Conservation (phyloP, 2,329 filamentous ascomycete species). For the Paraphaeosphaeria minitans region DNA sequence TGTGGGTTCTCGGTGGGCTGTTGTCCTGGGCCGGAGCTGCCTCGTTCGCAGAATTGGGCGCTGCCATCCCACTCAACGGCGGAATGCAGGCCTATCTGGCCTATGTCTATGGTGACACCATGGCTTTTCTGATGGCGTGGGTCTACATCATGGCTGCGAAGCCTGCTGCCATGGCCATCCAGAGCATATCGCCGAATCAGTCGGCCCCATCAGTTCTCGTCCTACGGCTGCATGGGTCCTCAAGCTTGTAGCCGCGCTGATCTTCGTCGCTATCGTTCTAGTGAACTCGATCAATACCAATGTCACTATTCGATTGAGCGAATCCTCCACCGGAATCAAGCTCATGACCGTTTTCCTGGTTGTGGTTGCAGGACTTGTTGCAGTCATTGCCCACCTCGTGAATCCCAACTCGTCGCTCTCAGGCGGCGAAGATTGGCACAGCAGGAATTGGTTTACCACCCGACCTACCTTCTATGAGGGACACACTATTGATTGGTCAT, state of each 20-base stretch:
- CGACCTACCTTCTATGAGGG: slow-evolving; percentile 57
- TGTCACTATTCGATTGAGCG: slow-evolving; percentile 47
- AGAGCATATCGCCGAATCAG: slow-evolving; percentile 63
- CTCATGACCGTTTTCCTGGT: slow-evolving; percentile 39
- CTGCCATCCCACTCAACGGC: slow-evolving; percentile 67
- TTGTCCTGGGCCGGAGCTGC: slow-evolving; percentile 68
- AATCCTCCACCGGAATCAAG: slow-evolving; percentile 51
- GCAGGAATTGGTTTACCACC: slow-evolving; percentile 61
- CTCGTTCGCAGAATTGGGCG: slow-evolving; percentile 67
- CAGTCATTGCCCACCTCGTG: slow-evolving; percentile 36
- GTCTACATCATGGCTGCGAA: slow-evolving; percentile 69
- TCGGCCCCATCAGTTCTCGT: slow-evolving; percentile 55
- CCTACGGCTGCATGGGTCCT: slow-evolving; percentile 27
- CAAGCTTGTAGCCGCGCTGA: slow-evolving; percentile 46
- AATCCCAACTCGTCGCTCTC: slow-evolving; percentile 36
- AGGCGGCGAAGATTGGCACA: slow-evolving; percentile 44
- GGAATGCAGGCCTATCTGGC: slow-evolving; percentile 68
- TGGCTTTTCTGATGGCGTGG: slow-evolving; percentile 69
- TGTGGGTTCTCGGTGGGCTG: slow-evolving; percentile 67
- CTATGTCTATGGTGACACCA: slow-evolving; percentile 65
- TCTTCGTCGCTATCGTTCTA: slow-evolving; percentile 47
- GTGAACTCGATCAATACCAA: slow-evolving; percentile 53
- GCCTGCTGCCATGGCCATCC: slow-evolving; percentile 67
- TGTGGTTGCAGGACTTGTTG: slow-evolving; percentile 37
- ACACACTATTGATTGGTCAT: slow-evolving; percentile 38